Evolutionary conservation across 768 basidiomycete species (phyloP), one percentile per base, ranked within the genome.

Genomic region (Suillus cothurnatus): DNA sequence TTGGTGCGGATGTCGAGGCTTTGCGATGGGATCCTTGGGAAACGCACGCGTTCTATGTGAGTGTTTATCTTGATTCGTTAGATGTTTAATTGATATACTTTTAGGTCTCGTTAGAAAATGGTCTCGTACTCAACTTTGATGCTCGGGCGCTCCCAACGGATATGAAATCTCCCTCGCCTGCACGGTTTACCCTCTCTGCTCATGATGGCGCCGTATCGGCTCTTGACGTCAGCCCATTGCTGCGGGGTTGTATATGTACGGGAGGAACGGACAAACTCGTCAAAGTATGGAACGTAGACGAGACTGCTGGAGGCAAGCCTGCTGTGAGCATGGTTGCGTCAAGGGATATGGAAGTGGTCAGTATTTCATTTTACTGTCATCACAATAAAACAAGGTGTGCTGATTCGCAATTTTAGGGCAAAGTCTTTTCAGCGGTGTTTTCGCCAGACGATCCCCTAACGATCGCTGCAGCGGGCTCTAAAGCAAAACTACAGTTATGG

Each of bases 11-110:
- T 76, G 95, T 99, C 21, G 97, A 99, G 78, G 92, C 92, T 45
- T 77, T 98, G 47, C 80, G 89, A 68, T 99, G 97, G 97, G 97
- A 99, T 78, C 96, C 95, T 59, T 97, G 94, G 93, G 93, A 97
- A 62, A 83, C 84, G 6, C 86, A 89, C 67, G 86, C 86, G 2
- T 97, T 97, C 80, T 97, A 93, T 72, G 95, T 95, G 68, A 67
- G 91, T 77, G 15, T 6, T 6, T 1, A 26, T 26, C 38, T 38
- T 59, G 61, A 50, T 65, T 11, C 28, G 19, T 53, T 43, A 21
- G 49, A 55, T 55, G 12, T 26, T 58, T 34, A 7, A 23, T 68
- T 65, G 63, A 65, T 26, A 61, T 59, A 2, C 62, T 39, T 6
- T n/a, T 5, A 97, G 94, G 94, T 97, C 31, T 92, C 95, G 0